These are phyloP conservation scores for Tulasnella sp. DNA, from an alignment of 768 basidiomycete genomes.

Conservation along the genomic window DNA sequence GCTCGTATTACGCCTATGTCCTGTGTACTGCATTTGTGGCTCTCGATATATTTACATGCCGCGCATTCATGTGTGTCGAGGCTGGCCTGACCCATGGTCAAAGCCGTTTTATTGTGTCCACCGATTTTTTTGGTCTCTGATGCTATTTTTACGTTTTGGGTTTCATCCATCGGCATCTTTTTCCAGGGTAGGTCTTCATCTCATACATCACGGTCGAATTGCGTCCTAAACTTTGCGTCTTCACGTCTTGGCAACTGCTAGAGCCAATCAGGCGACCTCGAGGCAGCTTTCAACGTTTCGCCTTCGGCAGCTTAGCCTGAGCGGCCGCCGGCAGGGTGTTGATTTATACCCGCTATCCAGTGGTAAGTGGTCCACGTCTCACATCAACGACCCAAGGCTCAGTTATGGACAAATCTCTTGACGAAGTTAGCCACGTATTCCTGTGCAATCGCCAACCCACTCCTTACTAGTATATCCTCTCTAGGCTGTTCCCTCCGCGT, in stretches of 20 bases:
- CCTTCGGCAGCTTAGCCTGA: too few species aligned
- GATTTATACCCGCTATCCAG: too few species aligned
- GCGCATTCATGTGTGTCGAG: background rate
- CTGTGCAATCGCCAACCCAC: background rate
- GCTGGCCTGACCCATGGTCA: too few species aligned
- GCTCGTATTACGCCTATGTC: background rate
- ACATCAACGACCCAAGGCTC: background rate
- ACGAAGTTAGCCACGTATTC: conserved; percentile 18
- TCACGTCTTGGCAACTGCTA: background rate
- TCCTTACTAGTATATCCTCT: background rate
- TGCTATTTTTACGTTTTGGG: background rate
- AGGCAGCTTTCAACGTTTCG: too few species aligned
- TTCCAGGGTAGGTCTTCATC: background rate
- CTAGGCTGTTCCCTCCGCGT: conserved; percentile 26
- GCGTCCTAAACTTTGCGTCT: background rate
- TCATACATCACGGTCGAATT: background rate
- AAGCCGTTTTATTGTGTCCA: too few species aligned
- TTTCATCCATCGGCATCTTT: background rate
- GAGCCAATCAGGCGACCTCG: too few species aligned
- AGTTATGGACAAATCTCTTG: conserved; percentile 23
- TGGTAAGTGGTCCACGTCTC: too few species aligned
- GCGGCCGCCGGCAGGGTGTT: background rate
- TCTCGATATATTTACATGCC: background rate
- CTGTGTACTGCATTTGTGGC: background rate
- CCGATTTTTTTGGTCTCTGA: too few species aligned